Evolutionary conservation across 768 basidiomycete genomes (phyloP).

Genomic region (Melanogaster broomeanus): DNA sequence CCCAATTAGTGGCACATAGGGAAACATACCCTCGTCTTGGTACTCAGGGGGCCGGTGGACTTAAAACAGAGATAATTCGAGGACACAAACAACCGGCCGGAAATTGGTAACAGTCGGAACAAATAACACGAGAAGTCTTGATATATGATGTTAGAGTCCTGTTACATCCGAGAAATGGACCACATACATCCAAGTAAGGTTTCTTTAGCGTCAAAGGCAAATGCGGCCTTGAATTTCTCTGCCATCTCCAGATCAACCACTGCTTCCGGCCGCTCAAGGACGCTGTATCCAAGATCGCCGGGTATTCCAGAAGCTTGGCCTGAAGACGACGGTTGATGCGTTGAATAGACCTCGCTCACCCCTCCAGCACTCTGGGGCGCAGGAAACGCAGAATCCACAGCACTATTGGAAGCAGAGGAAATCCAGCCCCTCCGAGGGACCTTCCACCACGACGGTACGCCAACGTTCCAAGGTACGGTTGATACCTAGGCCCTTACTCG

Average conservation of each 20-base stretch:
- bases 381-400: constrained; percentile 18
- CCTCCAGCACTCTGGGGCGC: constrained; percentile 32
- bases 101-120: constrained; percentile 86
- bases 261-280: constrained; percentile 74
- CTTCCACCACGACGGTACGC: constrained; percentile 74
- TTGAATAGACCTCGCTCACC: constrained; percentile 64
- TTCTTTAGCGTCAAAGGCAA: constrained; percentile 91
- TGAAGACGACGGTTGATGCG: constrained; percentile 28
- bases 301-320: constrained; percentile 33
- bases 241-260: constrained; percentile 59
- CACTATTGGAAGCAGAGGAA: constrained; percentile 35
- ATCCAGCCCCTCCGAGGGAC: constrained; percentile 40
- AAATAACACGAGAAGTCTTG: constrained; percentile 93
- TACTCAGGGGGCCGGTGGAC: constrained; percentile 76
- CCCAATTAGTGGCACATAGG: constrained; percentile 1
- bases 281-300: constrained; percentile 73
- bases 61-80: constrained; percentile 94
- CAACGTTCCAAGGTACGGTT: constrained; percentile 54
- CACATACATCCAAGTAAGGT: constrained; percentile 82
- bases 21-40: constrained; percentile 74
- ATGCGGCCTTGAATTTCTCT: constrained; percentile 78
- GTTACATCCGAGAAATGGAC: not conserved
- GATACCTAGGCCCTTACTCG: constrained; percentile 46
- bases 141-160: constrained; percentile 4
- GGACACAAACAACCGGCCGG: constrained; percentile 88